Percentiles rank a stretch among this genome's conserved stretches.
These are phyloP conservation scores for Diaporthe aspalathi DNA, from an alignment of 2,329 filamentous ascomycete species.

Conservation along the genomic window DNA sequence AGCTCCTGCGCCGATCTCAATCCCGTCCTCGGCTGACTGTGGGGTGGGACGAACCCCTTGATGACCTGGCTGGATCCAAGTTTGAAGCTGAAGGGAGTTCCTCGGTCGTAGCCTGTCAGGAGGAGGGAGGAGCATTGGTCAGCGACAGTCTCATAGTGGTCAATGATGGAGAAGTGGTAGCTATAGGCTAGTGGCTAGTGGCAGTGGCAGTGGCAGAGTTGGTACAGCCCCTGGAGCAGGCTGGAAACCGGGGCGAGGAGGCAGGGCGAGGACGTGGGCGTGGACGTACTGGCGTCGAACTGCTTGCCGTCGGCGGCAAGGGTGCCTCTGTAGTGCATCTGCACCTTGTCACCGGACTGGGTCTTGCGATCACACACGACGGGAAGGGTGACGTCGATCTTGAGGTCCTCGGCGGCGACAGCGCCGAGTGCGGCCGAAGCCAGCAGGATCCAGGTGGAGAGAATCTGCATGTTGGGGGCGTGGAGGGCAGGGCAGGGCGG, in stretches of 20 bases:
- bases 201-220: constrained; percentile 31
- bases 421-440: constrained; percentile 63
- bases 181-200: no score
- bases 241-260: background rate
- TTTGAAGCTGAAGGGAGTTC: constrained; percentile 79
- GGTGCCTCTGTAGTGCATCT: constrained; percentile 90
- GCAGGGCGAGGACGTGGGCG: background rate
- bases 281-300: constrained; percentile 81
- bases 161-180: no score
- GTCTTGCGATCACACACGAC: constrained; percentile 86
- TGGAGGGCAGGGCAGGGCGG: constrained; percentile 25
- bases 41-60: constrained; percentile 72
- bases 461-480: constrained; percentile 61
- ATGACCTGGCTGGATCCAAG: constrained; percentile 88
- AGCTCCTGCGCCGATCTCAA: constrained; percentile 6
- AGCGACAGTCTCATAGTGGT: constrained; percentile 32
- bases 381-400: constrained; percentile 79
- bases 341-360: constrained; percentile 79
- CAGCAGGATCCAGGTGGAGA: constrained; percentile 61
- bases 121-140: background rate
- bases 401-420: constrained; percentile 71
- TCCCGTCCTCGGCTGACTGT: background rate
- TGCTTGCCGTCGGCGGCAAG: constrained; percentile 76
- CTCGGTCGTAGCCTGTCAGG: constrained; percentile 76
- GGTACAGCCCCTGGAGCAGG: constrained; percentile 28